phyloP scores from a whole-genome alignment of 257 asterid genomes.

The Gentiana macrophylla region DNA sequence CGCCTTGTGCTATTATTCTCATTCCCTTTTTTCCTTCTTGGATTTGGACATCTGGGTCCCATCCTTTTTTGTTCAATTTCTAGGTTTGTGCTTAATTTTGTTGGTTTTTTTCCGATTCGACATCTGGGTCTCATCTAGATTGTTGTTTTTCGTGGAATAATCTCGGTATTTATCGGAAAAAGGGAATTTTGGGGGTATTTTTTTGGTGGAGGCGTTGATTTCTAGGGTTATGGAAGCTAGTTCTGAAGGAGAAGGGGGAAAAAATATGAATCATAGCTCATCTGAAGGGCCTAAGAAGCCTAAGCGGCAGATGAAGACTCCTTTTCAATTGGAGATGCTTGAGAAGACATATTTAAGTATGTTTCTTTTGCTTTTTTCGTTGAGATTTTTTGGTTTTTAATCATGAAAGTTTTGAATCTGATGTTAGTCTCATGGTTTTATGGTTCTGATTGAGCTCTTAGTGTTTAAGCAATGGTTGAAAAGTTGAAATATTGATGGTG shows the following conservation, averaged over 20 bases:
- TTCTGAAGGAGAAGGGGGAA: slow-evolving; percentile 66
- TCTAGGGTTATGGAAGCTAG: slow-evolving; percentile 74
- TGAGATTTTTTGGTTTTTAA: not conserved
- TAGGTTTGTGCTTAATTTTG: not conserved
- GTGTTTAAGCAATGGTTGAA: not conserved
- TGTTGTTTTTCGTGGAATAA: slow-evolving; percentile 6
- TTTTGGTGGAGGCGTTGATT: slow-evolving; percentile 14
- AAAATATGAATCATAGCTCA: slow-evolving; percentile 37
- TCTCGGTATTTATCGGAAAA: slow-evolving; percentile 23
- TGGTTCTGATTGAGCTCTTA: not conserved
- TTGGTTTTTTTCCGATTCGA: not conserved
- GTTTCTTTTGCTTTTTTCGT: slow-evolving; percentile 7
- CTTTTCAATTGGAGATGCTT: slow-evolving; percentile 81
- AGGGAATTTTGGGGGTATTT: not conserved
- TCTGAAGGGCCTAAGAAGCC: slow-evolving; percentile 69
- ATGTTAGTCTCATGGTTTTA: not conserved
- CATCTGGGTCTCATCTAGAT: no score
- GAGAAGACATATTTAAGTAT: slow-evolving; percentile 80
- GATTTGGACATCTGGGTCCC: slow-evolving; percentile 1
- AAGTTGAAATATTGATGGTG: no score
- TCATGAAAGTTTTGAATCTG: slow-evolving; percentile 4
- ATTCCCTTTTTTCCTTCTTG: slow-evolving; percentile 13
- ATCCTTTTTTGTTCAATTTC: not conserved
- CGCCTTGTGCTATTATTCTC: slow-evolving; percentile 3
- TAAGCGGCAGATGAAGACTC: slow-evolving; percentile 99